Conservation (phyloP, 2,329 filamentous ascomycete genomes). For the Sarocladium strictum region DNA sequence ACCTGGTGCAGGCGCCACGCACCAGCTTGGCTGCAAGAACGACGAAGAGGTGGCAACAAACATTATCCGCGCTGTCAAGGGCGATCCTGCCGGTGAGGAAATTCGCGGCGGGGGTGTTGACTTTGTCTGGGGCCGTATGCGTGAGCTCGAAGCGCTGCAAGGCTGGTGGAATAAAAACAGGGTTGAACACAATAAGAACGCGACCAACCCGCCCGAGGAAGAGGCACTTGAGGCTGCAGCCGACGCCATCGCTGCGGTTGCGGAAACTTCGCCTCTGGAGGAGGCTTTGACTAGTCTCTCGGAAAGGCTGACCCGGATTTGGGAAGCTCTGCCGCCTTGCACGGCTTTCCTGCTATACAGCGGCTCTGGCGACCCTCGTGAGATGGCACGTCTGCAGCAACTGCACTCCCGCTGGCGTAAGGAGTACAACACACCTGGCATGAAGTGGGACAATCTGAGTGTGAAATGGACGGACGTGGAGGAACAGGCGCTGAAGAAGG, state of each 20-base stretch:
- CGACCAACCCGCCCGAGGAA: constrained; percentile 25
- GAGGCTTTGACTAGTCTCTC: constrained; percentile 39
- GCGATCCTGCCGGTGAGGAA: constrained; percentile 51
- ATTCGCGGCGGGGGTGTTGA: constrained; percentile 57
- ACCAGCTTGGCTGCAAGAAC: constrained; percentile 49
- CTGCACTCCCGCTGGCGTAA: constrained; percentile 55
- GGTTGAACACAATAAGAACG: constrained; percentile 21
- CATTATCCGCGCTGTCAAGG: constrained; percentile 52
- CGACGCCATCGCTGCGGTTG: constrained; percentile 13
- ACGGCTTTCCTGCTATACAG: constrained; percentile 60
- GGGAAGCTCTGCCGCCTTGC: constrained; percentile 55
- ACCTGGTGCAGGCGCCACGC: constrained; percentile 48
- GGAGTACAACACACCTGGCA: constrained; percentile 58
- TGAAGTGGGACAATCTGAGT: constrained; percentile 60
- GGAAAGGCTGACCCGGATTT: constrained; percentile 46
- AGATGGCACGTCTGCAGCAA: constrained; percentile 56
- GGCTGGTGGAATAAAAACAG: constrained; percentile 63
- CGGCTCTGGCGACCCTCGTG: constrained; percentile 61
- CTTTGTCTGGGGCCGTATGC: constrained; percentile 61
- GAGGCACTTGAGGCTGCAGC: constrained; percentile 9
- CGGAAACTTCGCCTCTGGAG: constrained; percentile 33
- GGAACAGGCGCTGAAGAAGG: constrained; percentile 55
- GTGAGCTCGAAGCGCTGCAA: constrained; percentile 58
- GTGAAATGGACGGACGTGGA: constrained; percentile 64
- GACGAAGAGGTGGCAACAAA: constrained; percentile 53